phyloP scores from a whole-genome alignment of 306 rosid genomes.

The Trichosanthes cucumerina region DNA sequence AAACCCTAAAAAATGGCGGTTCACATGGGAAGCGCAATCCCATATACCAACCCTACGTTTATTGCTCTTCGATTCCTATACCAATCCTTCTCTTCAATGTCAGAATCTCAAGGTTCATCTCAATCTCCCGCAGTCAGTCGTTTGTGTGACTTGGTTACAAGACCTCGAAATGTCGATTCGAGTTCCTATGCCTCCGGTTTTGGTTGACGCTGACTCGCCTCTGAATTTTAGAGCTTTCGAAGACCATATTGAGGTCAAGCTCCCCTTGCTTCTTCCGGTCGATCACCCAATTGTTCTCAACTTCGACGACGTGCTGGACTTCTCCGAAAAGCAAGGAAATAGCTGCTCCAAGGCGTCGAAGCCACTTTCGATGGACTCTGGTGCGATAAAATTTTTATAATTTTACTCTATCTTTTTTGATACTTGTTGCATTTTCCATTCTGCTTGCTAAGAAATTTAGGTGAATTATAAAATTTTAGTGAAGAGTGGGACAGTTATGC shows the following conservation, averaged over 20 bases:
- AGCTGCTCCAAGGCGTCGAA: constrained; percentile 11
- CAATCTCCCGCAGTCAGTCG: constrained; percentile 29
- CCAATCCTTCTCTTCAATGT: constrained; percentile 42
- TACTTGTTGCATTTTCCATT: neutral
- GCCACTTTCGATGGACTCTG: constrained; percentile 44
- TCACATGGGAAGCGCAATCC: constrained; percentile 84
- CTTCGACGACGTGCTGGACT: constrained; percentile 28
- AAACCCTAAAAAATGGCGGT: constrained; percentile 43
- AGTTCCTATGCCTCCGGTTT: constrained; percentile 63
- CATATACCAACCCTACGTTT: constrained; percentile 66
- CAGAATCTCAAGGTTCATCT: constrained; percentile 38
- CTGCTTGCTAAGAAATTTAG: neutral
- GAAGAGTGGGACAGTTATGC: neutral
- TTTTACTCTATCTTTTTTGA: neutral
- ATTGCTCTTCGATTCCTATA: constrained; percentile 37
- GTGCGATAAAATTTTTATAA: constrained; percentile 22
- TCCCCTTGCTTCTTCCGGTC: constrained; percentile 68
- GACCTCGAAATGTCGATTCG: constrained; percentile 29
- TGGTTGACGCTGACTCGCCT: constrained; percentile 55
- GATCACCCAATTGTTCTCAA: constrained; percentile 49
- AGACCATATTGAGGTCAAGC: constrained; percentile 75
- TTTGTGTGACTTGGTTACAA: constrained; percentile 34
- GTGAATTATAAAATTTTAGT: neutral
- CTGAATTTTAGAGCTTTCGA: constrained; percentile 34
- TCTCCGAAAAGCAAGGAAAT: constrained; percentile 16